These are phyloP conservation scores for Fragaria vesca DNA, from an alignment of 306 rosid species.

Conservation along the genomic window DNA sequence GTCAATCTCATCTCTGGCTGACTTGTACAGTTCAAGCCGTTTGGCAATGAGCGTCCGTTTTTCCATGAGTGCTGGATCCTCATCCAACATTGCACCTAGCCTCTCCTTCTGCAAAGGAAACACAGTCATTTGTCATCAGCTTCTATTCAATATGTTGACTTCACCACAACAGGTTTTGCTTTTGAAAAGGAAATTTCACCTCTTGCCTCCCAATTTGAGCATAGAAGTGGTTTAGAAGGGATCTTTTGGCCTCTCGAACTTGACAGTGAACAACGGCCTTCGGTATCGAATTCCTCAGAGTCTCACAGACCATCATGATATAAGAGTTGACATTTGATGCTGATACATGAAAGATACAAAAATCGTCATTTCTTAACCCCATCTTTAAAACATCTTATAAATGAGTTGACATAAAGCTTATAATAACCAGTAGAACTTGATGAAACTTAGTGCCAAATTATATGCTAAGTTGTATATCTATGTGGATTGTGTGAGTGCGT, in stretches of 20 bases:
- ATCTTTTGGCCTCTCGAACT: constrained; percentile 99
- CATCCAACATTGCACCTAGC: constrained; percentile 90
- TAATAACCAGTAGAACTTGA: neutral
- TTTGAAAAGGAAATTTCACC: constrained; percentile 49
- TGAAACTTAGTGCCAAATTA: neutral
- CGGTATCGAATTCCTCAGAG: constrained; percentile 81
- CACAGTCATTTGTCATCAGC: neutral
- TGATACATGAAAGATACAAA: constrained; percentile 40
- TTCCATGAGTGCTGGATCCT: constrained; percentile 93
- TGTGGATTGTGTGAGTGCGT: neutral
- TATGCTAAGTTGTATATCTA: neutral
- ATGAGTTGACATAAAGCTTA: neutral
- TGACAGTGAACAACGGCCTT: constrained; percentile 98
- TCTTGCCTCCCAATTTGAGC: constrained; percentile 82
- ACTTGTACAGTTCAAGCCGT: constrained; percentile 92
- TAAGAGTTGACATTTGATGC: constrained; percentile 89
- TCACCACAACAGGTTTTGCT: neutral
- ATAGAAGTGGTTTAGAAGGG: constrained; percentile 75
- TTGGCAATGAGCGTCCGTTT: constrained; percentile 71
- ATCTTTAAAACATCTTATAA: neutral
- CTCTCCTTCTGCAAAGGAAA: constrained; percentile 73
- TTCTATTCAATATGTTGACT: neutral
- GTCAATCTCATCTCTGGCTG: constrained; percentile 95
- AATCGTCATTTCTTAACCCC: constrained; percentile 5
- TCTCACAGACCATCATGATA: constrained; percentile 82